phyloP scores from a whole-genome alignment of 495 filamentous ascomycete genomes.

The Aspergillus mulundensis region DNA sequence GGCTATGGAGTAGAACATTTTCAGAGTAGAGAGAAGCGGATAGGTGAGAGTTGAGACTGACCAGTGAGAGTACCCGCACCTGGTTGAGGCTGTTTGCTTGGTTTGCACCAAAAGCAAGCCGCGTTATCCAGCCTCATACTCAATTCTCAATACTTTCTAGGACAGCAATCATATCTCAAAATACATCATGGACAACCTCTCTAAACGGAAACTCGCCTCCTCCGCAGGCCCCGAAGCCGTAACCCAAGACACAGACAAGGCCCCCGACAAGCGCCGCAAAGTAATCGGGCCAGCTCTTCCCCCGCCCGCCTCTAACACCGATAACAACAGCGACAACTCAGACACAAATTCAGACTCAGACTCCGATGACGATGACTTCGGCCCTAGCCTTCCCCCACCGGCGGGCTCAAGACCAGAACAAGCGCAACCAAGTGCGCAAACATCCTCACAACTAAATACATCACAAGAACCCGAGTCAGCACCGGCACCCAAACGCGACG shows the following conservation, averaged over 20 bases:
- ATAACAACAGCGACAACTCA: constrained; percentile 23
- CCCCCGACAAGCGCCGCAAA: constrained; percentile 24
- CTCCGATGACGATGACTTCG: constrained; percentile 60
- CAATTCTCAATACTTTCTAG: not conserved
- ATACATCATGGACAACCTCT: constrained; percentile 13
- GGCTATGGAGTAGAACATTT: too few species aligned
- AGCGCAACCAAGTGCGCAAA: not conserved
- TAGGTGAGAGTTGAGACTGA: too few species aligned
- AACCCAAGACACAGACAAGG: not conserved
- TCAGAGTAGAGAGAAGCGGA: too few species aligned
- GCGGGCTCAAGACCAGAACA: constrained; percentile 22
- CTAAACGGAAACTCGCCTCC: constrained; percentile 13
- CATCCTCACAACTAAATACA: constrained; percentile 21
- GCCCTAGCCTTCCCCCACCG: constrained; percentile 70
- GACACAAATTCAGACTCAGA: constrained; percentile 13
- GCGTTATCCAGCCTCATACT: not conserved
- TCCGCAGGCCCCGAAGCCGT: not conserved
- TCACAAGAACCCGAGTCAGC: constrained; percentile 7
- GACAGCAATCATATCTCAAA: not conserved
- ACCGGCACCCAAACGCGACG: constrained; percentile 55
- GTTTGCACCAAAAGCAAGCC: not conserved
- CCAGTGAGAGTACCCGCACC: too few species aligned
- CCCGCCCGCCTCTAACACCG: constrained; percentile 22
- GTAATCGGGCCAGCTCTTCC: constrained; percentile 35
- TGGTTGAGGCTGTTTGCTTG: not conserved